Evolutionary conservation across 768 basidiomycete species (phyloP).

Genomic region (Boletus eberwhitei): DNA sequence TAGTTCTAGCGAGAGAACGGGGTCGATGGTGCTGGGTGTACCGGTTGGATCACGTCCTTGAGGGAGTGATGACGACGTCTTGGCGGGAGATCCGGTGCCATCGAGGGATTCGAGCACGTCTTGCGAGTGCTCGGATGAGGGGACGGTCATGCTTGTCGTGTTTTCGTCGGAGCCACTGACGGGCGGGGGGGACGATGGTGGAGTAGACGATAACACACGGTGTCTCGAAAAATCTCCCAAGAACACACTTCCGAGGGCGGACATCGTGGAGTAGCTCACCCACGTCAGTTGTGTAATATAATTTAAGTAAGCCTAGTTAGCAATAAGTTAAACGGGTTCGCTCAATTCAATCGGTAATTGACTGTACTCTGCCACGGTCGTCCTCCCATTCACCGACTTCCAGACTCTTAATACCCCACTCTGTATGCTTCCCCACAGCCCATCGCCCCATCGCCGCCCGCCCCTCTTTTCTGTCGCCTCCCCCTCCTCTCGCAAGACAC

Average conservation of each 20-base stretch:
- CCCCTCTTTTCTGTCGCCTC: slow-evolving; percentile 31
- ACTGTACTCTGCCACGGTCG: slow-evolving; percentile 54
- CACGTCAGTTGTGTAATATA: too few species aligned
- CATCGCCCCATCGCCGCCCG: slow-evolving; percentile 4
- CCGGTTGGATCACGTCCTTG: slow-evolving; percentile 6
- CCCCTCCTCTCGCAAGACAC: slow-evolving; percentile 62
- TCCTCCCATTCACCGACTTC: slow-evolving; percentile 43
- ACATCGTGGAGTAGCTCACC: slow-evolving; percentile 28
- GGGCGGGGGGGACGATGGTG: slow-evolving; percentile 44
- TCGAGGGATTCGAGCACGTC: slow-evolving; percentile 22
- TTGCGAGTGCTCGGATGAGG: slow-evolving; percentile 12
- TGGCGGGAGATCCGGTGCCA: slow-evolving; percentile 19
- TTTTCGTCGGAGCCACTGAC: neutral
- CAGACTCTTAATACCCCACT: slow-evolving; percentile 45
- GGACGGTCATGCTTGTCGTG: slow-evolving; percentile 16
- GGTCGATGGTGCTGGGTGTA: slow-evolving; percentile 44
- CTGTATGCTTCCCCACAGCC: slow-evolving; percentile 38
- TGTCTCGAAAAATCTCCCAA: slow-evolving; percentile 72
- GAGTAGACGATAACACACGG: slow-evolving; percentile 58
- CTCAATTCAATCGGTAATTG: slow-evolving; percentile 70
- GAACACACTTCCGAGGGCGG: slow-evolving; percentile 73
- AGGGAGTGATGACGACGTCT: slow-evolving; percentile 4
- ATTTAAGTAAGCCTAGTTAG: too few species aligned
- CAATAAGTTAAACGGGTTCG: slow-evolving; percentile 24
- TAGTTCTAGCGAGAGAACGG: slow-evolving; percentile 67